phyloP scores from a whole-genome alignment of 2,329 filamentous ascomycete genomes.

The Talaromyces albobiverticillius region DNA sequence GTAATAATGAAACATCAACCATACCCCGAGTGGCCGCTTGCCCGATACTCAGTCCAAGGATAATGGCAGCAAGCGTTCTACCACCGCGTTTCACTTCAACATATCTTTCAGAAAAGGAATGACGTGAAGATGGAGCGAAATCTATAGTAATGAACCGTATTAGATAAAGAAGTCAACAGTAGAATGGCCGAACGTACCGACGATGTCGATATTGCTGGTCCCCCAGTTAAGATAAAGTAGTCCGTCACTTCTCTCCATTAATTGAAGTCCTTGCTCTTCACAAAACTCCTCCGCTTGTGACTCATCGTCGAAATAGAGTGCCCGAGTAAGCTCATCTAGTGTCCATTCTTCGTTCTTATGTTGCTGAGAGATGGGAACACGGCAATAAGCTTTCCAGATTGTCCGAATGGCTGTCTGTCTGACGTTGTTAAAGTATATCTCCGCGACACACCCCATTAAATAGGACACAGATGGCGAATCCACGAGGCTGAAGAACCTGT shows the following conservation, averaged over 20 bases:
- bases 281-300: constrained; percentile 55
- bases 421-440: constrained; percentile 60
- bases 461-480: constrained; percentile 57
- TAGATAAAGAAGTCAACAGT: neutral
- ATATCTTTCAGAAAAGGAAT: constrained; percentile 52
- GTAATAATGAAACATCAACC: constrained; percentile 43
- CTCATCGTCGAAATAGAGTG: constrained; percentile 56
- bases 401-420: constrained; percentile 55
- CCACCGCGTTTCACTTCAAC: constrained; percentile 59
- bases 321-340: constrained; percentile 48
- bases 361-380: constrained; percentile 45
- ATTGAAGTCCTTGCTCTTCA: constrained; percentile 51
- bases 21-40: constrained; percentile 50
- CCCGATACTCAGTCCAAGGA: constrained; percentile 54
- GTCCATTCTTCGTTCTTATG: constrained; percentile 56
- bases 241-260: constrained; percentile 47
- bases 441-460: constrained; percentile 62
- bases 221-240: constrained; percentile 52
- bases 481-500: constrained; percentile 57
- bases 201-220: constrained; percentile 45
- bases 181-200: constrained; percentile 37
- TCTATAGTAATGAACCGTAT: constrained; percentile 25
- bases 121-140: constrained; percentile 46
- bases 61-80: constrained; percentile 55
- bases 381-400: constrained; percentile 54